phyloP scores from a whole-genome alignment of 345 rosid species.

The Xanthoceras sorbifolium region DNA sequence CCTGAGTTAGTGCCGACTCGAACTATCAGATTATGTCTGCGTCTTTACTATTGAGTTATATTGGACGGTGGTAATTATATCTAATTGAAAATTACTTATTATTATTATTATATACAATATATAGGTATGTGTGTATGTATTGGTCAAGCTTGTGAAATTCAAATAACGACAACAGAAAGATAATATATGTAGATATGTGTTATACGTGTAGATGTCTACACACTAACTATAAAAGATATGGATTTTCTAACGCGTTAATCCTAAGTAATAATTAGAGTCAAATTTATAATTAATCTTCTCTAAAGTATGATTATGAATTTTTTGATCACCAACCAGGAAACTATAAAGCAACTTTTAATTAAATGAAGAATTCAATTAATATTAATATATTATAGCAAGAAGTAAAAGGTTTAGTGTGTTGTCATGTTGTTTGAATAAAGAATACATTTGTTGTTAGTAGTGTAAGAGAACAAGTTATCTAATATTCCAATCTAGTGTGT shows the following conservation, averaged over 20 bases:
- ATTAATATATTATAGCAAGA: background rate
- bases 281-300: background rate
- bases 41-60: too few species aligned
- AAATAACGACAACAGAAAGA: background rate
- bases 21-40: too few species aligned
- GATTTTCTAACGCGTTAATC: background rate
- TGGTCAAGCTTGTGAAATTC: background rate
- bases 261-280: background rate
- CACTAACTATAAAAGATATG: background rate
- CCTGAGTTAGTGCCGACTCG: too few species aligned
- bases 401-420: too few species aligned
- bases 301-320: background rate
- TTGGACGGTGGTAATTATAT: too few species aligned
- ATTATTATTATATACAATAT: background rate
- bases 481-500: too few species aligned
- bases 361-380: too few species aligned
- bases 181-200: background rate
- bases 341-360: background rate
- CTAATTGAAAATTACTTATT: background rate
- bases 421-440: constrained; percentile 1
- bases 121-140: background rate
- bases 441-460: background rate
- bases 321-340: constrained; percentile 11
- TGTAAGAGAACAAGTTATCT: background rate
- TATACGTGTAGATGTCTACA: constrained; percentile 5